Conservation (phyloP, 257 asterid species). For the Scutellaria minor region DNA sequence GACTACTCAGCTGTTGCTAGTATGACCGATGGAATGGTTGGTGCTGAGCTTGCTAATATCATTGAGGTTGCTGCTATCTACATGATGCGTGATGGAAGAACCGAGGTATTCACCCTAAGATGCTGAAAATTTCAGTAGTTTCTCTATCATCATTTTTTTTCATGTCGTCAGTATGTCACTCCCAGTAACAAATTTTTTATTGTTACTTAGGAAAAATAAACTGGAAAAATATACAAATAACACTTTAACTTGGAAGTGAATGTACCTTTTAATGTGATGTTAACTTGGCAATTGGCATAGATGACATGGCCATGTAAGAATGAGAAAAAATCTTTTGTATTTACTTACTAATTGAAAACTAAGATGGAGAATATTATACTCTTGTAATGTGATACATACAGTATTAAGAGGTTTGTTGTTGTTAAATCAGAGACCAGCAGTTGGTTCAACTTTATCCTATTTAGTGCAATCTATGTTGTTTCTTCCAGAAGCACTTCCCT, state of each 20-base stretch:
- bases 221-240: not conserved
- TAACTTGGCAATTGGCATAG: not conserved
- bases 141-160: not conserved
- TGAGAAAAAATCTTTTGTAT: not conserved
- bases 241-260: constrained; percentile 6
- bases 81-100: constrained; percentile 93
- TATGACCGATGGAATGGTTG: constrained; percentile 95
- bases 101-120: constrained; percentile 65
- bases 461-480: not conserved
- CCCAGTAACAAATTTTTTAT: not conserved
- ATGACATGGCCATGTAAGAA: not conserved
- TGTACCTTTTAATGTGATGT: not conserved
- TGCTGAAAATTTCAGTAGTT: constrained; percentile 14
- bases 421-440: not conserved
- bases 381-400: not conserved
- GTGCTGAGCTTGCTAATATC: constrained; percentile 96
- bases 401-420: not conserved
- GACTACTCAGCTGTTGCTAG: constrained; percentile 88
- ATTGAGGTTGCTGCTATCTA: constrained; percentile 92
- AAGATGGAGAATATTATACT: not conserved
- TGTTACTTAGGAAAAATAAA: constrained; percentile 4
- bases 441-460: not conserved
- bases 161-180: not conserved
- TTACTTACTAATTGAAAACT: not conserved
- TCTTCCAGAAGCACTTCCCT: not conserved